A percentile compares a stretch with the other conserved stretches of the same genome.
These are phyloP conservation scores for Kodamaea ohmeri DNA, from an alignment of 1,139 yeast species.

Conservation along the genomic window DNA sequence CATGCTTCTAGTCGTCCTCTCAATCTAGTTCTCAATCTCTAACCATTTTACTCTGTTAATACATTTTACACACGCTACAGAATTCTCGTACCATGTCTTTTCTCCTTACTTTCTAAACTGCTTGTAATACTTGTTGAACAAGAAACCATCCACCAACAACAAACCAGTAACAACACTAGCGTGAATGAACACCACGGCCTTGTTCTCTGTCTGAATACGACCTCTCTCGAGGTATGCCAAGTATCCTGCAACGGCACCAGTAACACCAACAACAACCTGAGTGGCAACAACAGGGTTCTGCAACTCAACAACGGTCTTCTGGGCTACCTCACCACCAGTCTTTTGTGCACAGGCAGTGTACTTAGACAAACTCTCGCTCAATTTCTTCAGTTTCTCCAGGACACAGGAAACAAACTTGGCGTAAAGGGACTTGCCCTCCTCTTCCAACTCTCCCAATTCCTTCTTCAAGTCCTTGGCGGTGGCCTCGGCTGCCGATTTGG, in stretches of 20 bases:
- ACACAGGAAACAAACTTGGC: conserved; percentile 18
- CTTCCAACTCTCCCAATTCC: conserved; percentile 28
- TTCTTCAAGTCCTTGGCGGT: conserved; percentile 13
- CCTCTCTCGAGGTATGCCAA: conserved; percentile 54
- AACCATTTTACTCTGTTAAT: background rate
- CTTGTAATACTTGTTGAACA: conserved; percentile 53
- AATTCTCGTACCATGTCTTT: background rate
- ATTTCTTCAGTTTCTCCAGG: conserved; percentile 12
- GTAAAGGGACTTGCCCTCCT: conserved; percentile 23
- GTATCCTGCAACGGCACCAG: conserved; percentile 49
- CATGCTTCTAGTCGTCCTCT: no score
- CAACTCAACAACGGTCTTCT: conserved; percentile 31
- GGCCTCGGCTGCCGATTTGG: conserved; percentile 12
- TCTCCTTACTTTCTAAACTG: conserved; percentile 41
- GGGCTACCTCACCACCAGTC: conserved; percentile 4
- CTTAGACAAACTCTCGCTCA: conserved; percentile 13
- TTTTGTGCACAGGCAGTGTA: conserved; percentile 13
- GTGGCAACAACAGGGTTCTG: conserved; percentile 62
- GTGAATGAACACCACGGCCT: conserved; percentile 49
- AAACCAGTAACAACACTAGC: conserved; percentile 55
- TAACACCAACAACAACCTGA: conserved; percentile 51
- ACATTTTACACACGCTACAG: background rate
- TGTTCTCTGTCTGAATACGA: conserved; percentile 45
- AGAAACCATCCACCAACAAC: conserved; percentile 51
- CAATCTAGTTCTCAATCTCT: no score